Evolutionary conservation across 129 eudicot genomes (phyloP), one percentile per base, ranked within the genome.

Genomic region (Kitagawia praeruptora): DNA sequence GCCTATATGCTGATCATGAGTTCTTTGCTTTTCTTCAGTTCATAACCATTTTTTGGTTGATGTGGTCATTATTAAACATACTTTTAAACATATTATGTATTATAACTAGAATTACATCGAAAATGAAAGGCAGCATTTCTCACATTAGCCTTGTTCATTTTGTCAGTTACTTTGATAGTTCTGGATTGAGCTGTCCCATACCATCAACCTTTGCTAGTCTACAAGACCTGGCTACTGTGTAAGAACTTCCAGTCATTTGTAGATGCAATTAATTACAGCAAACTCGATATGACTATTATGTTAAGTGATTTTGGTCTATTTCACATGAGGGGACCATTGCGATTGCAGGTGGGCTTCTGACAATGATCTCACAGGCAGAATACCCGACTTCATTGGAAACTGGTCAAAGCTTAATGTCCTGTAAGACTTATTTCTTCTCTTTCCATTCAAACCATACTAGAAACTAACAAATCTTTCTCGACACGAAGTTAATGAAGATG

Each of bases 131-230:
- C 18, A 63, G n/a, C 73, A 31, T 44, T 77, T 38, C 71, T 34
- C 48, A 53, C n/a, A 48, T 77, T 15, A 31, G 51, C 12, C 27
- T 45, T 71, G n/a, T 66, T 86, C 74, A 25, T 67, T 42, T 83
- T 86, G 56, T 66, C 88, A 94, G 98, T 73, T 94, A 87, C 85
- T 69, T 94, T n/a, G 92, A 87, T 81, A 94, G 98, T 80, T 77
- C 89, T 73, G 98, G 97, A 85, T 84, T 94, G 63, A 84, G 89
- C 71, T 96, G 97, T 66, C 61, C 80, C 56, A 88, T 94, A 82
- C 98, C 98, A 75, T 38, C 90, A 40, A 70, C 93, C 42, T 89
- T 88, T 85, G 96, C 96, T 40, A 78, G 63, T 76, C 88, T 91
- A 74, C 82, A 14, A 41, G 87, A 63, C 82, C 78, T 94, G 81